phyloP scores from a whole-genome alignment of 805 yeast species.

The Candida jianshihensis region DNA sequence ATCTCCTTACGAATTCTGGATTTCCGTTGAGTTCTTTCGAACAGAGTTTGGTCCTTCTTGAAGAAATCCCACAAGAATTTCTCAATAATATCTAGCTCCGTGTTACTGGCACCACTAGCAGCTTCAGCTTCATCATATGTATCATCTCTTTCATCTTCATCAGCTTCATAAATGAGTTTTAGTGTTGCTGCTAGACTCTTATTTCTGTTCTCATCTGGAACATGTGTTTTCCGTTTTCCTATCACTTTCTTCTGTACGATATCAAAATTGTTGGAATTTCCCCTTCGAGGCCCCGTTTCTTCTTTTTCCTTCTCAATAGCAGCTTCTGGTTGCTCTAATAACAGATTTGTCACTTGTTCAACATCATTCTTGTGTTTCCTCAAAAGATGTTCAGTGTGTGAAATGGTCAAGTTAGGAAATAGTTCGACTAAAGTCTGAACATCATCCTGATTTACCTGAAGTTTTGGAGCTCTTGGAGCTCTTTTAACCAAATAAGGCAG shows the following conservation, averaged over 20 bases:
- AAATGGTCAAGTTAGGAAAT: slow-evolving; percentile 54
- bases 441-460: slow-evolving; percentile 24
- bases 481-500: slow-evolving; percentile 36
- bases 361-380: slow-evolving; percentile 40
- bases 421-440: slow-evolving; percentile 42
- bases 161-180: slow-evolving; percentile 57
- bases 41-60: slow-evolving; percentile 42
- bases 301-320: slow-evolving; percentile 21
- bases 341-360: slow-evolving; percentile 47
- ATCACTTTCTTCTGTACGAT: slow-evolving; percentile 22
- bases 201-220: slow-evolving; percentile 45
- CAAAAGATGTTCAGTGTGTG: slow-evolving; percentile 44
- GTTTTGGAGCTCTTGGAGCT: slow-evolving; percentile 2
- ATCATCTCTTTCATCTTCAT: slow-evolving; percentile 85
- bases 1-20: slow-evolving; percentile 44
- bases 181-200: slow-evolving; percentile 55
- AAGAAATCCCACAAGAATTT: slow-evolving; percentile 47
- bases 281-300: neutral
- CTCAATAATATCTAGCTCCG: too few relatives aligned
- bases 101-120: slow-evolving; percentile 19
- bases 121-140: slow-evolving; percentile 51
- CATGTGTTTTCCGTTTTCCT: slow-evolving; percentile 12
- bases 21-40: slow-evolving; percentile 45
- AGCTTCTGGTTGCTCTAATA: slow-evolving; percentile 55
- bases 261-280: slow-evolving; percentile 19